Conservation (phyloP, 1,284 basidiomycete genomes). For the Pseudozyma sp. region DNA sequence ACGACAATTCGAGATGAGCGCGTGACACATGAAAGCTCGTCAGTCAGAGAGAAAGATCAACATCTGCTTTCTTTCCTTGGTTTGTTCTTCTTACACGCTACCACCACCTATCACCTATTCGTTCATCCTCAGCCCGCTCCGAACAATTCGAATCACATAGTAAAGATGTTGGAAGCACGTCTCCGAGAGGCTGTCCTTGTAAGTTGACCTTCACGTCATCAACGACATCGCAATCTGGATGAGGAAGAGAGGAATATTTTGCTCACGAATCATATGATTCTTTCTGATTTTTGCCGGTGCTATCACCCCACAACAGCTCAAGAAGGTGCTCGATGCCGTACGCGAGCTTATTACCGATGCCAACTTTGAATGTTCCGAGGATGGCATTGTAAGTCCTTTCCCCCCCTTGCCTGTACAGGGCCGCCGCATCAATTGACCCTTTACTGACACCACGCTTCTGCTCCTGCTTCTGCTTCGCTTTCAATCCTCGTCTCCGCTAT, state of each 20-base stretch:
- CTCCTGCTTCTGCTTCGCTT: not conserved
- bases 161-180: constrained; percentile 63
- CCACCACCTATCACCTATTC: constrained; percentile 1
- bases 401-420: not conserved
- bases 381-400: constrained; percentile 79
- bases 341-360: constrained; percentile 97
- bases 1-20: too few species aligned
- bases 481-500: not conserved
- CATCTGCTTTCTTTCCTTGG: too few species aligned
- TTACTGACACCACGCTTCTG: constrained; percentile 1
- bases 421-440: not conserved
- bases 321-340: constrained; percentile 75
- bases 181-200: constrained; percentile 58
- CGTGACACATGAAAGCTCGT: too few species aligned
- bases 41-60: too few species aligned
- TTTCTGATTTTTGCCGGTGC: not conserved
- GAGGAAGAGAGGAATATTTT: not conserved
- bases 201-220: constrained; percentile 13
- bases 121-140: not conserved
- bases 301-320: constrained; percentile 47
- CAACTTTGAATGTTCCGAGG: constrained; percentile 97
- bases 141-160: not conserved
- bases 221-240: not conserved
- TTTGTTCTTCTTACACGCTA: not conserved
- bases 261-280: not conserved